Evolutionary conservation across 148 eudicot genomes (phyloP).

Genomic region (Oxyria digyna): DNA sequence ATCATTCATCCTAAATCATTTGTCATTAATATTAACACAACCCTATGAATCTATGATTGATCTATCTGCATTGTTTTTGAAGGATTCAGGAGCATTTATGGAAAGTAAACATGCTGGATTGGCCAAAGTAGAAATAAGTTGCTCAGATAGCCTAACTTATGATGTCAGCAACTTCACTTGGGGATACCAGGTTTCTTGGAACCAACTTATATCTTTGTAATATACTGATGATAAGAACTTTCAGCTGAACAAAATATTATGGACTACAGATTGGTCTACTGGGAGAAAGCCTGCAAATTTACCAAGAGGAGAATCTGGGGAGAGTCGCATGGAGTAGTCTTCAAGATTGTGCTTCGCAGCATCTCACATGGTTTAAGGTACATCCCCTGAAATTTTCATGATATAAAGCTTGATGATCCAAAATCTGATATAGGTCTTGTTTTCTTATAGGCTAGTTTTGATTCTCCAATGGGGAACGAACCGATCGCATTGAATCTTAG

Average conservation of each 20-base stretch:
- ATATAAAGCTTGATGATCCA: neutral
- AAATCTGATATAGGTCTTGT: neutral
- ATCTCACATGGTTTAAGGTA: slow-evolving; percentile 48
- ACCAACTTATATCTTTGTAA: neutral
- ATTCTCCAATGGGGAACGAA: slow-evolving; percentile 31
- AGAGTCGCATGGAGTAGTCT: slow-evolving; percentile 22
- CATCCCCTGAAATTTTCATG: neutral
- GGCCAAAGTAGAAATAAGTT: slow-evolving; percentile 21
- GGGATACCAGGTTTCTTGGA: slow-evolving; percentile 32
- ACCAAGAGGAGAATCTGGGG: slow-evolving; percentile 18
- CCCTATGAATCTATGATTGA: too few species aligned
- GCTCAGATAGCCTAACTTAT: slow-evolving; percentile 14
- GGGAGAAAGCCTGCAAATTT: slow-evolving; percentile 32
- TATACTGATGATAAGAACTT: neutral
- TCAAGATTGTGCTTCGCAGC: slow-evolving; percentile 12
- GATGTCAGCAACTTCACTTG: slow-evolving; percentile 22
- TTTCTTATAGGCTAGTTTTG: slow-evolving; percentile 23
- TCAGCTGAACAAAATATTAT: neutral
- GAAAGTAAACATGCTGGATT: slow-evolving; percentile 33
- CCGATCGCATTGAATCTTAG: slow-evolving; percentile 37
- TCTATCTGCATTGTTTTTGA: neutral
- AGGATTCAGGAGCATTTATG: slow-evolving; percentile 47
- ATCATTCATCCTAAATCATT: too few species aligned
- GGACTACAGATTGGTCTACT: slow-evolving; percentile 24
- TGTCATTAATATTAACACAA: neutral